Conservation (phyloP, 2,329 filamentous ascomycete genomes). For the Arachnopeziza araneosa region DNA sequence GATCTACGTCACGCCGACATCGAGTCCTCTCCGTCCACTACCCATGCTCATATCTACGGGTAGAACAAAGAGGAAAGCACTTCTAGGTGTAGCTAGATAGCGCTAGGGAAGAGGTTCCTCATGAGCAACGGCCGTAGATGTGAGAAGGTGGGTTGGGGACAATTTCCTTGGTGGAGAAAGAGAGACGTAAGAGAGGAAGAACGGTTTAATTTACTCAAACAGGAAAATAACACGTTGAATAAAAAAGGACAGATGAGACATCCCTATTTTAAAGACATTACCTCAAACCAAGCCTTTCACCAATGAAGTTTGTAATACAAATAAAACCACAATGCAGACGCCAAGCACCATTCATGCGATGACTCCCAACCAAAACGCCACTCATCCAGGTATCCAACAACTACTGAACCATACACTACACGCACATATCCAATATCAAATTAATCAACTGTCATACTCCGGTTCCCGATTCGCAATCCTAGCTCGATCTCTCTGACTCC, state of each 20-base stretch:
- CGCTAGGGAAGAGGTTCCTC: too few species aligned
- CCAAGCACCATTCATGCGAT: neutral
- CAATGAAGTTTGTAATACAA: neutral
- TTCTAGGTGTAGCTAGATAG: too few species aligned
- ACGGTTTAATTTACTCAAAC: too few species aligned
- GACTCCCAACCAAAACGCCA: neutral
- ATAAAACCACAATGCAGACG: neutral
- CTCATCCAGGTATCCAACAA: neutral
- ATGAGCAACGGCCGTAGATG: too few species aligned
- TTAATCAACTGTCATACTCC: neutral
- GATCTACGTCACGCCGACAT: too few species aligned
- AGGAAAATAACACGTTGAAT: neutral
- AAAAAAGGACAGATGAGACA: neutral
- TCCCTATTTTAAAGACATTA: neutral
- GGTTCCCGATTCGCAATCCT: constrained; percentile 5
- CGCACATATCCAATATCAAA: neutral
- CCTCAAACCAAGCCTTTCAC: neutral
- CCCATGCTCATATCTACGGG: too few species aligned
- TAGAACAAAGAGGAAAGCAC: too few species aligned
- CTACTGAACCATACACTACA: neutral
- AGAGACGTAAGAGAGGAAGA: too few species aligned
- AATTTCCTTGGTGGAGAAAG: too few species aligned
- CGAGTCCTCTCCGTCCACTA: too few species aligned
- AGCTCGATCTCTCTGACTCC: constrained; percentile 16
- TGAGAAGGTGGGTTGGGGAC: too few species aligned